Evolutionary conservation across 148 eudicot species (phyloP), one percentile per base, ranked within the genome.

Genomic region (Arbutus unedo): DNA sequence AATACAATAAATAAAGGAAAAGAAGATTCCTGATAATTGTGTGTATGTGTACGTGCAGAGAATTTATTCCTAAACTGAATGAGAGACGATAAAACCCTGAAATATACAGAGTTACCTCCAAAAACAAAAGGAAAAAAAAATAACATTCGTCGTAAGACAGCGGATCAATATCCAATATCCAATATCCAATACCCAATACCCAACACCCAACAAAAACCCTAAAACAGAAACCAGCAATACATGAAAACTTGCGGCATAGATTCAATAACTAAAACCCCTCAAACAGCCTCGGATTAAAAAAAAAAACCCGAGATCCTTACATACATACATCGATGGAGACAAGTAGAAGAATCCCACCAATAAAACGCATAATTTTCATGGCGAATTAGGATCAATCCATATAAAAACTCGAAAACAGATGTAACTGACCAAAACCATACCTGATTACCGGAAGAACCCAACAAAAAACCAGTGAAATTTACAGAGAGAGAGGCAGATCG

Each of bases 371-470:
- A 19, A 25, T 56, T 10, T 44, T 0, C 2, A 57, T 43, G 7
- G 13, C 4, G 8, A 66, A 38, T 1, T 18, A 8, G 44, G 43
- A 38, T 44, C 54, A 67, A 67, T 43, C 49, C 5, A 16, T 0
- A 67, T 14, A 48, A 49, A 31, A 14, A 38, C 38, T 5, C 6
- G 21, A 79, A 60, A 60, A 44, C 13, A 44, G 14, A 66, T 43
- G 18, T n/a, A 78, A 41, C 23, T 14, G 16, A 31, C 41, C 19
- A 60, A 50, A 62, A 14, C 56, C 82, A 64, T 41, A 81, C 82
- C 82, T 70, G 82, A 80, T 68, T 15, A 50, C 1, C 31, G 59
- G 77, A 41, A 13, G 66, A 79, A 64, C 15, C 53, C 81, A 59
- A 21, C 4, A n/a, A 19, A 21, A 8, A 47, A 62, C 8, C 14